Evolutionary conservation across 2,329 filamentous ascomycete species (phyloP).

Genomic region (Alternaria arborescens): DNA sequence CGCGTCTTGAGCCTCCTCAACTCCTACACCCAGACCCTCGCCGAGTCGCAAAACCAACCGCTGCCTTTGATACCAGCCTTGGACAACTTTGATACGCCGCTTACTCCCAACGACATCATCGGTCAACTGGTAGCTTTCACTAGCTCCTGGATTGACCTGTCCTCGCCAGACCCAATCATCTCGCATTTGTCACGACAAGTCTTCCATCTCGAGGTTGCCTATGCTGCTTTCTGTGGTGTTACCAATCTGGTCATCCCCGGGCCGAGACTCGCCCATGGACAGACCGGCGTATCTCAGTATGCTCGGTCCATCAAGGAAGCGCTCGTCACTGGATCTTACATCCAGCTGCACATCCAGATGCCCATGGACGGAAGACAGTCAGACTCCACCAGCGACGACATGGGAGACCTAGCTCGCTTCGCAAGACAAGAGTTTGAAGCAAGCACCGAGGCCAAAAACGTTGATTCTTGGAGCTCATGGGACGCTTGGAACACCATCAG

Average conservation of each 20-base stretch:
- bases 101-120: conserved; percentile 73
- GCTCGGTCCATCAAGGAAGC: conserved; percentile 84
- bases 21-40: conserved; percentile 59
- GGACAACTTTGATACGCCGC: conserved; percentile 78
- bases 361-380: conserved; percentile 82
- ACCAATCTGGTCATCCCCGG: conserved; percentile 83
- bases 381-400: conserved; percentile 61
- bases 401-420: conserved; percentile 63
- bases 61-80: conserved; percentile 67
- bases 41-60: conserved; percentile 55
- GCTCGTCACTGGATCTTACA: conserved; percentile 75
- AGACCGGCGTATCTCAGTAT: conserved; percentile 72
- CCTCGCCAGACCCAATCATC: conserved; percentile 81
- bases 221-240: conserved; percentile 93
- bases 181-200: conserved; percentile 89
- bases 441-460: conserved; percentile 49
- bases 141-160: conserved; percentile 94
- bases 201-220: conserved; percentile 88
- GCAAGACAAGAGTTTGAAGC: conserved; percentile 49
- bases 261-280: conserved; percentile 71
- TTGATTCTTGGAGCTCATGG: conserved; percentile 83
- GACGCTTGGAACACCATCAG: conserved; percentile 93
- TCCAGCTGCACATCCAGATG: conserved; percentile 82
- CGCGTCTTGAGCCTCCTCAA: conserved; percentile 71
- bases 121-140: conserved; percentile 78